These are phyloP conservation scores for Ophidiomyces ophidiicola DNA, from an alignment of 2,329 filamentous ascomycete genomes.

Conservation along the genomic window DNA sequence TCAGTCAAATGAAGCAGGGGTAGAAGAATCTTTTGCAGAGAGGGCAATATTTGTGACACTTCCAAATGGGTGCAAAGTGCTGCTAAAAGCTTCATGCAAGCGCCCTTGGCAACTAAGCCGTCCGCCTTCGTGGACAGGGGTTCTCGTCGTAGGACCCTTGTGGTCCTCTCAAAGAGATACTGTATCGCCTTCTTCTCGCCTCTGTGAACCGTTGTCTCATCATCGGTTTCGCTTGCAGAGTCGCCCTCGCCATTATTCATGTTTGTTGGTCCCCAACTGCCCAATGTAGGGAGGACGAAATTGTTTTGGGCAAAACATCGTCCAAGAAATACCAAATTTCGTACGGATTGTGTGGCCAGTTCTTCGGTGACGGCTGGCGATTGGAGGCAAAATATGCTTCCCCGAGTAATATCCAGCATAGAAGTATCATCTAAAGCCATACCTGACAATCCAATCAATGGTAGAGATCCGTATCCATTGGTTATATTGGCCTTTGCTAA, in stretches of 20 bases:
- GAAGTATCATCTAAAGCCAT: slow-evolving; percentile 53
- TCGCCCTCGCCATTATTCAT: slow-evolving; percentile 30
- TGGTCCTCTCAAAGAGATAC: slow-evolving; percentile 67
- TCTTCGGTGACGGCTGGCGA: slow-evolving; percentile 55
- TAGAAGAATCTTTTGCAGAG: slow-evolving; percentile 52
- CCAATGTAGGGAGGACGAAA: slow-evolving; percentile 32
- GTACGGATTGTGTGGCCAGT: slow-evolving; percentile 64
- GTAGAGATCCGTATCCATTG: slow-evolving; percentile 42
- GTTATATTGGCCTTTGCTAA: slow-evolving; percentile 54
- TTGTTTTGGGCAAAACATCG: slow-evolving; percentile 50
- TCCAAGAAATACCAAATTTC: slow-evolving; percentile 73
- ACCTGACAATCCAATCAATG: slow-evolving; percentile 58
- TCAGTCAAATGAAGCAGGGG: slow-evolving; percentile 78
- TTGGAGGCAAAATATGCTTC: slow-evolving; percentile 49
- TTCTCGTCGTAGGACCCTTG: slow-evolving; percentile 67
- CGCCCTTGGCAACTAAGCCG: slow-evolving; percentile 60
- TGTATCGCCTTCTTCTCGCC: slow-evolving; percentile 46
- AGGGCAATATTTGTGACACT: slow-evolving; percentile 45
- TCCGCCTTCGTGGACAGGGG: slow-evolving; percentile 48
- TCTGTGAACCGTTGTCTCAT: slow-evolving; percentile 34
- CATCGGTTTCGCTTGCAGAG: slow-evolving; percentile 37
- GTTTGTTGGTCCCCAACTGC: slow-evolving; percentile 29
- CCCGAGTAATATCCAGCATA: slow-evolving; percentile 47
- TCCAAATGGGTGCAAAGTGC: slow-evolving; percentile 54
- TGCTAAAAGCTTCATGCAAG: slow-evolving; percentile 61